phyloP scores from a whole-genome alignment of 1,139 yeast species.

The Suhomyces coccinellae region DNA sequence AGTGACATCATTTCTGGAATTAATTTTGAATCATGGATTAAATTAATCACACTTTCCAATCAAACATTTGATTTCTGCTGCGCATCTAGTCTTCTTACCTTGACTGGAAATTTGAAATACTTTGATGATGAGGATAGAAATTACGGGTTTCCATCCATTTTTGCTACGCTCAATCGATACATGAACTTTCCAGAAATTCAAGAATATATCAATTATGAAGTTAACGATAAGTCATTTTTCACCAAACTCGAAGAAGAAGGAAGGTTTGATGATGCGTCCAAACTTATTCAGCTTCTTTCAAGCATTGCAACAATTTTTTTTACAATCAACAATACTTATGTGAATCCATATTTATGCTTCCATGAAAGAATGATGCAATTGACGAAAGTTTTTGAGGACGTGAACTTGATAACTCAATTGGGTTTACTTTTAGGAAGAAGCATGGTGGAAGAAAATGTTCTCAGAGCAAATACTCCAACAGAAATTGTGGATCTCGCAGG shows the following conservation, averaged over 20 bases:
- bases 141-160: slow-evolving; percentile 44
- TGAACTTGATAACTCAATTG: slow-evolving; percentile 31
- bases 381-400: slow-evolving; percentile 41
- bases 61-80: slow-evolving; percentile 62
- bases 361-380: slow-evolving; percentile 51
- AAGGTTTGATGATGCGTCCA: slow-evolving; percentile 24
- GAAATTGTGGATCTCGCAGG: slow-evolving; percentile 48
- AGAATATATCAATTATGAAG: slow-evolving; percentile 14
- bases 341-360: slow-evolving; percentile 51
- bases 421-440: slow-evolving; percentile 49
- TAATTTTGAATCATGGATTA: slow-evolving; percentile 46
- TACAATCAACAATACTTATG: slow-evolving; percentile 53
- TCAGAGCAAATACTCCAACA: slow-evolving; percentile 50
- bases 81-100: slow-evolving; percentile 55
- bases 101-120: slow-evolving; percentile 53
- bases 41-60: slow-evolving; percentile 43
- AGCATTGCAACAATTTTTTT: slow-evolving; percentile 42
- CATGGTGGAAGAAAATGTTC: slow-evolving; percentile 55
- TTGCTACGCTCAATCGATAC: slow-evolving; percentile 12
- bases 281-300: slow-evolving; percentile 35
- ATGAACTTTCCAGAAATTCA: slow-evolving; percentile 14
- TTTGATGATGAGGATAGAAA: slow-evolving; percentile 58
- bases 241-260: slow-evolving; percentile 18
- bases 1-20: slow-evolving; percentile 40
- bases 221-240: slow-evolving; percentile 25